These are phyloP conservation scores for Viola pubescens DNA, from an alignment of 441 rosid genomes.

Conservation along the genomic window DNA sequence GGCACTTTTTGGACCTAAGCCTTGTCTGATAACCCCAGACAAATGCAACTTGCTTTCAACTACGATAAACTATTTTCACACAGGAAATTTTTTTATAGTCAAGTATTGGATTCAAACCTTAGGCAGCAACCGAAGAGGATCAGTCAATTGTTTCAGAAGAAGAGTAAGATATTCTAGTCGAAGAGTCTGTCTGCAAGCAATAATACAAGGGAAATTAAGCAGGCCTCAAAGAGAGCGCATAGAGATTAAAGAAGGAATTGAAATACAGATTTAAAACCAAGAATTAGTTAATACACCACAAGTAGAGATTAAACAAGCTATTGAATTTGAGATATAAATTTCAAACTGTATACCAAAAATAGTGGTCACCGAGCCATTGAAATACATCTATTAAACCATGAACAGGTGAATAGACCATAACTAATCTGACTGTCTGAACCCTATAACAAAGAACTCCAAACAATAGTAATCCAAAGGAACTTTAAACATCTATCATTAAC, in stretches of 20 bases:
- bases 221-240: constrained; percentile 6
- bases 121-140: constrained; percentile 70
- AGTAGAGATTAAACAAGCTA: no score
- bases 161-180: constrained; percentile 71
- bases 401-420: no score
- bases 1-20: not conserved
- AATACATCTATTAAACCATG: no score
- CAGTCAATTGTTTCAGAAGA: constrained; percentile 65
- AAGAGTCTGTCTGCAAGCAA: constrained; percentile 54
- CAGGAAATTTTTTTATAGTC: not conserved
- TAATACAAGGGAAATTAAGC: constrained; percentile 15
- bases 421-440: no score
- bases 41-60: not conserved
- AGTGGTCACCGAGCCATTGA: no score
- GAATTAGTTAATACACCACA: not conserved
- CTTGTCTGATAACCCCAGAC: not conserved
- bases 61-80: not conserved
- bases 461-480: no score
- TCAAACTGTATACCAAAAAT: no score
- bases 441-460: no score
- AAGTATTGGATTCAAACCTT: constrained; percentile 43
- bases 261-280: constrained; percentile 2
- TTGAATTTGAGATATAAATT: no score
- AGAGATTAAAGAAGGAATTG: not conserved
- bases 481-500: no score